Conservation (phyloP, 2,329 filamentous ascomycete species). For the Talaromyces sp. region DNA sequence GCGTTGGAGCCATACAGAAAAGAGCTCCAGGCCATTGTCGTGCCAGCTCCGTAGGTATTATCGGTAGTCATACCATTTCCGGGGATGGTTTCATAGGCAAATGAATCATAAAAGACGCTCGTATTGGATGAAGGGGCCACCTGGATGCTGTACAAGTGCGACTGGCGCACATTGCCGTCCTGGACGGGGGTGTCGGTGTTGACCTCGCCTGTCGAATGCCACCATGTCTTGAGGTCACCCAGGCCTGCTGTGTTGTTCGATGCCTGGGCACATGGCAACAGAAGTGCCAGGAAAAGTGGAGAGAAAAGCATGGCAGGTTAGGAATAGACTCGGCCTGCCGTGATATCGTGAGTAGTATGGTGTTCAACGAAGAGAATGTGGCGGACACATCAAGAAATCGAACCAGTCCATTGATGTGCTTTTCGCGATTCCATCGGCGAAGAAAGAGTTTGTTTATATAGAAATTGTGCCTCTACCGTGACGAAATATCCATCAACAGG, state of each 20-base stretch:
- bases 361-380: background rate
- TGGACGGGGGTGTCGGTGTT: constrained; percentile 17
- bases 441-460: background rate
- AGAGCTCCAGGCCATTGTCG: background rate
- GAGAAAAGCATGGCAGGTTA: background rate
- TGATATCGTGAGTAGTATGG: background rate
- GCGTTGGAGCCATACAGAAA: background rate
- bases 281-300: background rate
- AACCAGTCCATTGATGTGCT: background rate
- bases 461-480: background rate
- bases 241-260: background rate
- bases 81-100: constrained; percentile 33
- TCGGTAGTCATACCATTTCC: constrained; percentile 24
- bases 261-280: background rate
- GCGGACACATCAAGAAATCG: background rate
- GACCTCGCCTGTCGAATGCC: constrained; percentile 20
- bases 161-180: constrained; percentile 19
- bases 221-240: constrained; percentile 9
- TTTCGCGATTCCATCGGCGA: background rate
- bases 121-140: constrained; percentile 10
- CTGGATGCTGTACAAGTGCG: constrained; percentile 18
- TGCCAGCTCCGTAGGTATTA: background rate
- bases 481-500: too few species aligned
- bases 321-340: background rate
- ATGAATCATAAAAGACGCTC: constrained; percentile 25